A percentile compares a stretch with the other conserved stretches of the same genome.
Evolutionary conservation across 768 basidiomycete species (phyloP).

Genomic region (Nidularia pulvinata): DNA sequence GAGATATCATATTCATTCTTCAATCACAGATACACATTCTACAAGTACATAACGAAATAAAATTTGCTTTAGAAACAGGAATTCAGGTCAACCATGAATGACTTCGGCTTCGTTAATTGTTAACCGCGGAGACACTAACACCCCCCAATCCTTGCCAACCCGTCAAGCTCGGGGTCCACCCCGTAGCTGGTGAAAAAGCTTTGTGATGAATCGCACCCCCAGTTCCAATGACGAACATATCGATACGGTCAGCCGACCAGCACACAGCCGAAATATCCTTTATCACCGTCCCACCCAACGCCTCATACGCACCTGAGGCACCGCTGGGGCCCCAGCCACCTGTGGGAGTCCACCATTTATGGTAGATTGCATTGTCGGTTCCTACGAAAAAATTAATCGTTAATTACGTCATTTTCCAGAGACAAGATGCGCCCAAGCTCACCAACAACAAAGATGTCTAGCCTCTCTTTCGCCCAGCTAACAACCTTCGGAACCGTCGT

Average conservation of each 20-base stretch:
- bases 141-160: not conserved
- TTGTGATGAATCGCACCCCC: conserved; percentile 1
- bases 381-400: not conserved
- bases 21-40: too few species aligned
- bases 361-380: conserved; percentile 1
- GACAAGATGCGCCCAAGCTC: not conserved
- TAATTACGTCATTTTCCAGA: not conserved
- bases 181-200: not conserved
- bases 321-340: not conserved
- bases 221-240: conserved; percentile 4
- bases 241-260: conserved; percentile 3
- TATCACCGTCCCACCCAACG: not conserved
- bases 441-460: conserved; percentile 3
- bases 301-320: not conserved
- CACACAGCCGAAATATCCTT: conserved; percentile 3
- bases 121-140: not conserved
- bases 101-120: too few species aligned
- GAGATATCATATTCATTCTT: too few species aligned
- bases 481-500: conserved; percentile 1
- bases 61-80: too few species aligned
- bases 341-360: conserved; percentile 1
- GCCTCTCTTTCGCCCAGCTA: not conserved
- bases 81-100: too few species aligned
- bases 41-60: too few species aligned
- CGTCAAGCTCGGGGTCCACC: not conserved